Conservation (phyloP, 2,329 filamentous ascomycete species). For the Myriosclerotinia scirpicola region DNA sequence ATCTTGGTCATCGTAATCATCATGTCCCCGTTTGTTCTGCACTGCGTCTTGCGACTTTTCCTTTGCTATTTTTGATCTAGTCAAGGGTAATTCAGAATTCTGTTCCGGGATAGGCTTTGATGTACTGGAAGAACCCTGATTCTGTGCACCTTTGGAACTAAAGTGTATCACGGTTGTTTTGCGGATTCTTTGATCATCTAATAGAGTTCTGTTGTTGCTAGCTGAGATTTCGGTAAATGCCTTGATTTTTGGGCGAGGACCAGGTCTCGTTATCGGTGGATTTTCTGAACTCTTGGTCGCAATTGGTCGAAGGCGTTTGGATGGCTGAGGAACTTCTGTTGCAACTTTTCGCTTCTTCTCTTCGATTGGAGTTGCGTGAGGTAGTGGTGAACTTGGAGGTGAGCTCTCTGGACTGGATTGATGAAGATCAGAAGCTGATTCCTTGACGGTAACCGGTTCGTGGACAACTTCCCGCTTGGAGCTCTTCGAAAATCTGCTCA, state of each 20-base stretch:
- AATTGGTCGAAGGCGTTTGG: conserved; percentile 15
- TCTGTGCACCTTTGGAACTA: conserved; percentile 28
- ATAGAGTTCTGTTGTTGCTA: not conserved
- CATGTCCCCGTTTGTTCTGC: conserved; percentile 8
- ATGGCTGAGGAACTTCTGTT: not conserved
- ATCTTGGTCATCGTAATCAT: not conserved
- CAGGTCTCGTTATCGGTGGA: not conserved
- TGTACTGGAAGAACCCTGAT: conserved; percentile 31
- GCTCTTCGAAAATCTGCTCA: not conserved
- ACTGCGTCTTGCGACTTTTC: not conserved
- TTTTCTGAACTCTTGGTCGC: not conserved
- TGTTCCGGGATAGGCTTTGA: not conserved
- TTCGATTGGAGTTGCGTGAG: not conserved
- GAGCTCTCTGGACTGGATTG: not conserved
- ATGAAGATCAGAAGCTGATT: not conserved
- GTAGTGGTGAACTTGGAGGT: not conserved
- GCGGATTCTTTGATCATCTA: conserved; percentile 28
- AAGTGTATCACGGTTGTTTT: conserved; percentile 34
- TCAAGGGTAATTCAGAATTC: not conserved
- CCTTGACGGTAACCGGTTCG: not conserved
- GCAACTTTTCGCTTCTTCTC: conserved; percentile 22
- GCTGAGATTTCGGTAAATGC: not conserved
- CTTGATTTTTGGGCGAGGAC: not conserved
- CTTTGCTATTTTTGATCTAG: conserved; percentile 5
- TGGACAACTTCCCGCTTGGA: conserved; percentile 2